Conservation (phyloP, 1,139 yeast genomes). For the Pneumocystis oryctolagi region DNA sequence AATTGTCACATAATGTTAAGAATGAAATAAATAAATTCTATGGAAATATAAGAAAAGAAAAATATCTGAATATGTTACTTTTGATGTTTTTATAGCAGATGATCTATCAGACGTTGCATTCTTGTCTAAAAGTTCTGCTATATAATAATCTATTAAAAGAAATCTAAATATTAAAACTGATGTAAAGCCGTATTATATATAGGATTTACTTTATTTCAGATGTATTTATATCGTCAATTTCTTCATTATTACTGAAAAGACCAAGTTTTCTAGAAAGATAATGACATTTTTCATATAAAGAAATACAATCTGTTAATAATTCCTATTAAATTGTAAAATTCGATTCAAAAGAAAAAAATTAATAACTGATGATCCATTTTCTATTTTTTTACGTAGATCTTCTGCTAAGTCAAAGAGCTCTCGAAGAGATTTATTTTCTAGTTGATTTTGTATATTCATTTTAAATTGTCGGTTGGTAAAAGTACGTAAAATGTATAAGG, state of each 20-base stretch:
- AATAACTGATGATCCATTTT: background rate
- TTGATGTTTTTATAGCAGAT: slow-evolving; percentile 9
- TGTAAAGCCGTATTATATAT: background rate
- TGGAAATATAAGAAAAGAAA: slow-evolving; percentile 15
- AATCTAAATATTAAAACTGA: background rate
- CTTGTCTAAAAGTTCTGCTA: slow-evolving; percentile 28
- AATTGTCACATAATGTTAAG: slow-evolving; percentile 17
- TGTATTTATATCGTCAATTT: slow-evolving; percentile 41
- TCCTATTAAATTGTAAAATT: background rate
- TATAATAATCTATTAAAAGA: slow-evolving; percentile 35
- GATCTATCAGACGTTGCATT: slow-evolving; percentile 1
- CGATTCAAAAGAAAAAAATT: background rate
- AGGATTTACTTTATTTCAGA: slow-evolving; percentile 33
- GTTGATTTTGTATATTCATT: background rate
- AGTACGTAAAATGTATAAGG: background rate
- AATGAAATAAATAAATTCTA: slow-evolving; percentile 18
- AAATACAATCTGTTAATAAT: slow-evolving; percentile 1
- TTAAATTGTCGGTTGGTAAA: background rate
- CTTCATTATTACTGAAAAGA: slow-evolving; percentile 47
- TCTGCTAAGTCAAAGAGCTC: background rate
- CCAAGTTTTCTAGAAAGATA: slow-evolving; percentile 23
- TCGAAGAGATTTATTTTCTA: background rate
- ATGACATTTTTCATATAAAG: slow-evolving; percentile 14
- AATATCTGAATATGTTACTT: slow-evolving; percentile 12
- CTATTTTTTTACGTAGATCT: background rate